Evolutionary conservation across 2,329 filamentous ascomycete species (phyloP).

Genomic region (Plenodomus tracheiphilus): DNA sequence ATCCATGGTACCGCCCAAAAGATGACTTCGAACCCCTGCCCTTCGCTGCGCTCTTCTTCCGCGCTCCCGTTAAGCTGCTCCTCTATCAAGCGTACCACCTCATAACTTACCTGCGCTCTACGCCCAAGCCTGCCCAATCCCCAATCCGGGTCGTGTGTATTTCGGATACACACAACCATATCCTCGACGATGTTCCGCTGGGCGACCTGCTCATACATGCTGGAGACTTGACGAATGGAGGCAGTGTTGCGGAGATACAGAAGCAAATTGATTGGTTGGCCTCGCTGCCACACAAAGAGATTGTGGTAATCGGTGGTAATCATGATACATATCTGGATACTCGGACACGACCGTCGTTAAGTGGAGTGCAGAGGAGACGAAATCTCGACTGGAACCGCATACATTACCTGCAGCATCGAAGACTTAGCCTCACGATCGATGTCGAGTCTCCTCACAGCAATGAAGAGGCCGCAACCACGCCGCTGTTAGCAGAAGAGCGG

Average conservation of each 20-base stretch:
- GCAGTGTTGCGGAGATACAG: conserved; percentile 75
- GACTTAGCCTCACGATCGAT: conserved; percentile 61
- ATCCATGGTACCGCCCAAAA: conserved; percentile 28
- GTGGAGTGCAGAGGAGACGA: conserved; percentile 58
- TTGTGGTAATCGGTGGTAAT: conserved; percentile 83
- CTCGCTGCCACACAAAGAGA: conserved; percentile 73
- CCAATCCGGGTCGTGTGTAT: conserved; percentile 81
- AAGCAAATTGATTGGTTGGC: conserved; percentile 82
- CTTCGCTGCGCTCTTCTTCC: conserved; percentile 64
- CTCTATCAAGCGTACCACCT: conserved; percentile 65
- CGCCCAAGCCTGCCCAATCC: conserved; percentile 60
- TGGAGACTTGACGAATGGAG: conserved; percentile 78
- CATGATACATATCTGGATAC: conserved; percentile 86
- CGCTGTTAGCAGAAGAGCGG: conserved; percentile 20
- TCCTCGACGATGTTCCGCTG: conserved; percentile 63
- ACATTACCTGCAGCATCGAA: conserved; percentile 74
- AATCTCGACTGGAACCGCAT: conserved; percentile 68
- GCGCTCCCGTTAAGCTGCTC: conserved; percentile 68
- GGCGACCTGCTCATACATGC: conserved; percentile 90
- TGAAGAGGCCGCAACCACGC: conserved; percentile 14
- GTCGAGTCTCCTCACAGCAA: conserved; percentile 12
- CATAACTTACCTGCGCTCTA: conserved; percentile 69
- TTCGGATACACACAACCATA: conserved; percentile 80
- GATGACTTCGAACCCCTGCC: conserved; percentile 51
- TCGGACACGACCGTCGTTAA: conserved; percentile 56